Evolutionary conservation across 140 eudicot genomes (phyloP).

Genomic region (Ambrosia hybrid): DNA sequence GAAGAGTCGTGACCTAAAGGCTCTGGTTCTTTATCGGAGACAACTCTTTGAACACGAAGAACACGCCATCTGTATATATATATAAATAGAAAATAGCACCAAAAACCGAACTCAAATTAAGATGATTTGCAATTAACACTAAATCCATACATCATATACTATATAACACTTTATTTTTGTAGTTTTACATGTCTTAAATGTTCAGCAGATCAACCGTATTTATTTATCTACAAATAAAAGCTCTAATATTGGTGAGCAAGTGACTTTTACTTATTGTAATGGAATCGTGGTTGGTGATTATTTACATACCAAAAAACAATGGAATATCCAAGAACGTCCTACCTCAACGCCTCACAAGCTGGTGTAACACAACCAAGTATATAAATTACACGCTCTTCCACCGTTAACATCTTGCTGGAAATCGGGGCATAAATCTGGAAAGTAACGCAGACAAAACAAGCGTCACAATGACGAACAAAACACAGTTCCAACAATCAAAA

Average conservation of each 20-base stretch:
- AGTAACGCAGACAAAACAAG: conserved; percentile 5
- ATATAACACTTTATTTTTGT: not conserved
- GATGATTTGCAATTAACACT: not conserved
- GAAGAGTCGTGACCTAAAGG: conserved; percentile 28
- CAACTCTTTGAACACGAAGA: conserved; percentile 71
- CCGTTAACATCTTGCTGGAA: conserved; percentile 42
- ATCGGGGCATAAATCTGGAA: conserved; percentile 84
- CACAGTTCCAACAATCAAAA: not conserved
- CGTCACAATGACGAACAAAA: not conserved
- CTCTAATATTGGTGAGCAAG: conserved; percentile 9
- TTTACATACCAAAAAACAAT: conserved; percentile 10
- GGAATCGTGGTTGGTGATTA: not conserved
- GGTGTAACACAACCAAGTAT: conserved; percentile 60
- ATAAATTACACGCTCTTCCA: conserved; percentile 78
- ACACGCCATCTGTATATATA: conserved; percentile 66
- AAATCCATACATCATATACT: not conserved
- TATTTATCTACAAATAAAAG: not conserved
- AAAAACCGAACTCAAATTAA: conserved; percentile 3
- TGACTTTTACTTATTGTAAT: not conserved
- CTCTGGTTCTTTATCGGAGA: conserved; percentile 23
- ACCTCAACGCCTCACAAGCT: conserved; percentile 51
- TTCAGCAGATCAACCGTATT: conserved; percentile 14
- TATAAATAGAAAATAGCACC: conserved; percentile 9
- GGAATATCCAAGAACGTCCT: conserved; percentile 32
- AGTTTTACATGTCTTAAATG: not conserved